These are phyloP conservation scores for Microbotryum violaceum DNA, from an alignment of 1,284 basidiomycete species.

Conservation along the genomic window DNA sequence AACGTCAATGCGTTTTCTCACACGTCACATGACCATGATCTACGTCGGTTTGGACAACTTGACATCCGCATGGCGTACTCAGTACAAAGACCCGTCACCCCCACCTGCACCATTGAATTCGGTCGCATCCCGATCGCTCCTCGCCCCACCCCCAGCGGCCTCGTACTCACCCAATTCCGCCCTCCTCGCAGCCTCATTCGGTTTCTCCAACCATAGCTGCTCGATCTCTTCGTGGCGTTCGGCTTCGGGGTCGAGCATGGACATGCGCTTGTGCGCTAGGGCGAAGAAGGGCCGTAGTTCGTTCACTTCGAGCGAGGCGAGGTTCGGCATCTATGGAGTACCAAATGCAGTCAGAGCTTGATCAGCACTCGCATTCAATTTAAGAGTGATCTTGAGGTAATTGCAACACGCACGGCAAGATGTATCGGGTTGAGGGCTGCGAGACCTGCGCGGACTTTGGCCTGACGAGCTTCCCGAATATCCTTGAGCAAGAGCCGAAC, in stretches of 20 bases:
- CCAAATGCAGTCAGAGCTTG: not conserved
- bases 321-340: slow-evolving; percentile 61
- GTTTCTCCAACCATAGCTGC: slow-evolving; percentile 20
- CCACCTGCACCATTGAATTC: no score
- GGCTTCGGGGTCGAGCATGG: slow-evolving; percentile 27
- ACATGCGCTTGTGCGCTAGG: slow-evolving; percentile 29
- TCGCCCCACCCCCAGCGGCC: no score
- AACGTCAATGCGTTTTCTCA: no score
- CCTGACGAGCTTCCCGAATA: slow-evolving; percentile 85
- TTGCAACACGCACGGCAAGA: slow-evolving; percentile 56
- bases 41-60: no score
- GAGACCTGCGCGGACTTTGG: slow-evolving; percentile 81
- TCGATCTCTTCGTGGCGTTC: slow-evolving; percentile 21
- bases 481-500: slow-evolving; percentile 82
- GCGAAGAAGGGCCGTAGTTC: slow-evolving; percentile 79
- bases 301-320: slow-evolving; percentile 84
- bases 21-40: no score
- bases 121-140: no score
- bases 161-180: not conserved
- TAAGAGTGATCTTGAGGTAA: not conserved
- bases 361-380: not conserved
- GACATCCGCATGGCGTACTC: no score
- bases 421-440: slow-evolving; percentile 44
- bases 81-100: no score
- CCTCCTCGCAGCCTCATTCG: slow-evolving; percentile 12